Conservation (phyloP, 257 asterid species). For the Gentiana straminea region DNA sequence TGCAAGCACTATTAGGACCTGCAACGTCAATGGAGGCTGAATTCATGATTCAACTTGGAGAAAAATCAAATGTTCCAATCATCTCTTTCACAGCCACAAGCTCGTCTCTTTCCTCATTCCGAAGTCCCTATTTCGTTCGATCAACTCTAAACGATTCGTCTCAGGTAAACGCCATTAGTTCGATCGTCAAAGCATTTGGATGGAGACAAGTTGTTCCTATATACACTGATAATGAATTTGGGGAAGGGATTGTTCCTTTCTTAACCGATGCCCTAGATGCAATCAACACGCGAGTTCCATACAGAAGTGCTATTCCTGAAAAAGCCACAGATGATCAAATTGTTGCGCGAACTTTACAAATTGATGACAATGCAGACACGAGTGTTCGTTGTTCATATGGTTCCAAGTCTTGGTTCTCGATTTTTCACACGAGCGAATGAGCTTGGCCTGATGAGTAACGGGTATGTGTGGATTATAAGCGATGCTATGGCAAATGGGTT, state of each 20-base stretch:
- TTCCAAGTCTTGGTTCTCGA: constrained; percentile 19
- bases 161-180: constrained; percentile 1
- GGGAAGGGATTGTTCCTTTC: constrained; percentile 30
- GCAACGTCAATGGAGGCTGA: constrained; percentile 4
- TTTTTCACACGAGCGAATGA: constrained; percentile 19
- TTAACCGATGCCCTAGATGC: constrained; percentile 22
- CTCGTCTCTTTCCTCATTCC: constrained; percentile 20
- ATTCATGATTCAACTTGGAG: constrained; percentile 23
- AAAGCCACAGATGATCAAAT: constrained; percentile 24
- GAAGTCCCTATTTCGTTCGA: constrained; percentile 22
- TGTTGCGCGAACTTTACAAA: constrained; percentile 23
- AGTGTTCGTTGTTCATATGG: constrained; percentile 31
- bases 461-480: constrained; percentile 30
- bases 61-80: constrained; percentile 29
- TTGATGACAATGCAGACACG: constrained; percentile 26
- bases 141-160: constrained; percentile 5
- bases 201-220: constrained; percentile 12
- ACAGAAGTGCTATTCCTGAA: constrained; percentile 21
- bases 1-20: constrained; percentile 13
- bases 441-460: constrained; percentile 29
- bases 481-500: constrained; percentile 24
- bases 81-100: constrained; percentile 41
- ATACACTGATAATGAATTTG: constrained; percentile 22
- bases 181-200: not conserved
- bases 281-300: constrained; percentile 17